These are phyloP conservation scores for Penicillium herquei DNA, from an alignment of 495 filamentous ascomycete species.

Conservation along the genomic window DNA sequence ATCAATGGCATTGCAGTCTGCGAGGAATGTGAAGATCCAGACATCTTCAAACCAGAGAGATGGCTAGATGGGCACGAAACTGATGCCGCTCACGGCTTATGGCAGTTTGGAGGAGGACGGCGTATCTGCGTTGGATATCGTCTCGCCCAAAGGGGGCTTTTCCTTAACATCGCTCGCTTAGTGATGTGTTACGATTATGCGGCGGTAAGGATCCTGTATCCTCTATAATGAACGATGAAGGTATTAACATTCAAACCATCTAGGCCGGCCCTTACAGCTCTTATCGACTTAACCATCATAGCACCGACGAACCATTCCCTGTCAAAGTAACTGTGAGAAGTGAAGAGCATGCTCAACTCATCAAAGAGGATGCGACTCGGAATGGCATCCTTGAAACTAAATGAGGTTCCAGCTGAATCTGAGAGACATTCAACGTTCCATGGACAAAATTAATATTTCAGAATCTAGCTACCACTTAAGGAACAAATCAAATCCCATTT, in stretches of 20 bases:
- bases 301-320: constrained; percentile 25
- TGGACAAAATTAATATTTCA: too few species aligned
- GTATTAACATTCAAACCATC: not conserved
- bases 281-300: constrained; percentile 21
- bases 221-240: not conserved
- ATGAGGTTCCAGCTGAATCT: too few species aligned
- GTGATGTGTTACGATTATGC: constrained; percentile 42
- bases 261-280: constrained; percentile 10
- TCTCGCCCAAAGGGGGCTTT: constrained; percentile 41
- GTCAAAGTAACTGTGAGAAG: constrained; percentile 24
- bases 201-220: constrained; percentile 15
- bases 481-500: too few species aligned
- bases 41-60: constrained; percentile 39
- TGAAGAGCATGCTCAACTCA: constrained; percentile 21
- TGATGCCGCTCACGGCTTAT: constrained; percentile 33
- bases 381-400: not conserved
- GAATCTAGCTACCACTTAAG: too few species aligned
- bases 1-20: constrained; percentile 31
- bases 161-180: constrained; percentile 42
- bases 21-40: constrained; percentile 27
- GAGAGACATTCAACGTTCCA: too few species aligned
- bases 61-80: constrained; percentile 42
- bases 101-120: constrained; percentile 41
- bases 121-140: constrained; percentile 48
- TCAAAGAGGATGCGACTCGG: constrained; percentile 1